Evolutionary conservation across 371 early-diverging fungal genomes (phyloP), one percentile per base, ranked within the genome.

Genomic region (Blakeslea trispora): DNA sequence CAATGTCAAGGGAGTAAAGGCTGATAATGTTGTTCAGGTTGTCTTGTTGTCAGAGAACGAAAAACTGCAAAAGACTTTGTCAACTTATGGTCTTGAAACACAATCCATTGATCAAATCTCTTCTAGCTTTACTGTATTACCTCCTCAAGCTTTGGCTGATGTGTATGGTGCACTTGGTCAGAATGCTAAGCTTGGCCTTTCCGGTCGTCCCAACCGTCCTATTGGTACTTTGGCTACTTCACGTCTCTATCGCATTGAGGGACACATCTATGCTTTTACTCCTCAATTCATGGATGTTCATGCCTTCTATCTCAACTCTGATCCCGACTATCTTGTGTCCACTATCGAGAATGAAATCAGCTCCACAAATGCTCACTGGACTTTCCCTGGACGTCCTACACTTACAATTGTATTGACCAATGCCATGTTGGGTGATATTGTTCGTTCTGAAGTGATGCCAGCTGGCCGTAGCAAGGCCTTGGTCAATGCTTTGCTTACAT

Each of bases 251-350:
- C 84, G 90, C 21, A 87, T 91, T 28, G 86, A 91, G 54, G 95
- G 95, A 0, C 84, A 85, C 5, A 68, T 93, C 14, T 93, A 93
- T 59, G 87, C 90, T 0, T 95, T 95, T 61, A 85, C 91, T 1
- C 95, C 93, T 14, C 86, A 91, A 53, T 95, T 95, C 57, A 89
- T 93, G 90, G 92, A 94, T 69, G 83, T 79, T 41, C 91, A 90
- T 55, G 85, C 91, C 64, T 95, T 91, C 64, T 95, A 93, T 60
- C 81, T 92, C 32, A 87, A 89, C 23, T 82, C 84, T 28, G 95
- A 94, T 67, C 88, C 89, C 24, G 90, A 92, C 58, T 91, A 91
- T 55, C 62, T 88, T 14, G 85, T 91, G 7, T 85, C 88, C 4
- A 67, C 88, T 9, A 83, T 94, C 66, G 91, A 92, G 60, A 87